Base-by-base conservation (phyloP, 805 yeast species). In the Pichia cephalocereana region DNA sequence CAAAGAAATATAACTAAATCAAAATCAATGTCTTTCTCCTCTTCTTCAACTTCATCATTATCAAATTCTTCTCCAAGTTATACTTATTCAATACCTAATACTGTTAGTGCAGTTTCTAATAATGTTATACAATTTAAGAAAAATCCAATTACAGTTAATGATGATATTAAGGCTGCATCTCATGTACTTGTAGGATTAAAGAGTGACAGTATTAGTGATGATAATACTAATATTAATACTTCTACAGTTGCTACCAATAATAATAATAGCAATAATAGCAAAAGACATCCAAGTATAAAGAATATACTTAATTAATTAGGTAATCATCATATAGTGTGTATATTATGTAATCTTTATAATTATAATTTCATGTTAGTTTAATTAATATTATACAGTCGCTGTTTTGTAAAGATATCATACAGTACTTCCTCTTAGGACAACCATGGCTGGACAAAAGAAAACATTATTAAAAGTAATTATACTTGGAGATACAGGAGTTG, bases 401-500 rank as follows among this genome's bases (percentile, higher is more conserved):
- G n/a, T n/a, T n/a, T n/a, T n/a, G n/a, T n/a, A n/a, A n/a, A n/a
- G n/a, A n/a, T n/a, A n/a, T n/a, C n/a, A n/a, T n/a, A n/a, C n/a
- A n/a, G n/a, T n/a, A n/a, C n/a, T n/a, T n/a, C n/a, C n/a, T n/a
- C n/a, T n/a, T n/a, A n/a, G n/a, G n/a, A n/a, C 23, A n/a, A 17
- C 39, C 15, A n/a, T 17, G 23, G 19, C 39, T 17, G 23, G 19
- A 37, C 39, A 37, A 69, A 83, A 83, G 73, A 85, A 85, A 64
- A 83, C 88, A 32, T 72, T 85, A 54, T 70, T 86, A 52, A 85
- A 86, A 64, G 96, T 91, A 52, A 91, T 91, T 65, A 89, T 91
- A 47, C 74, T 91, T 47, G 99, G 99, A 39, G 98, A 93, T 66
- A 86, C 96, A 2, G 98, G 98, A 47, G 98, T 93, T 43, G 99